Base-by-base conservation (phyloP, 2,329 filamentous ascomycete genomes). In the Gremmenia infestans region DNA sequence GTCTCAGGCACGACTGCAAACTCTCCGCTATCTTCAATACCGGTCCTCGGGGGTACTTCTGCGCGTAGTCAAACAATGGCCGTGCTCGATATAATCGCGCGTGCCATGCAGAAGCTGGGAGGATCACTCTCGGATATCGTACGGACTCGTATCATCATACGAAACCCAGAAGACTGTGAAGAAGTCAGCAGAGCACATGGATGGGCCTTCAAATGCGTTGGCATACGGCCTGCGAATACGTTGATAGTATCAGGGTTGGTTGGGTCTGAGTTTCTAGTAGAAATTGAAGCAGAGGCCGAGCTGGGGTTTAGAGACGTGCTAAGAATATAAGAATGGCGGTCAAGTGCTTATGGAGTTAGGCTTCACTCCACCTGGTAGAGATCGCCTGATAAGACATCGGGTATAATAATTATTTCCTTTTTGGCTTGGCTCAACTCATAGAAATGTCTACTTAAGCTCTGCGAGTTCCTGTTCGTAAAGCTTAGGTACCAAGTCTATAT, bases 1-100 rank as follows among this genome's bases (percentile, higher is more conserved):
- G 54, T 71, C 17, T 70, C 68, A 1, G 68, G 68, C n/a, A 71
- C 69, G 11, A 71, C 69, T 6, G 67, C 69, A n/a, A 69, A 67
- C 43, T 59, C 60, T 19, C 63, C 66, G 5, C 43, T 62, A 15
- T 4, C 52, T 2, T 32, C 22, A 3, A 25, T 63, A 8, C 48
- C 56, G 9, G 61, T 63, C 4, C 50, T 69, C 3, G 68, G 68
- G 8, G 45, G 23, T 12, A 5, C 8, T 11, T 47, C 45, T 14
- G 23, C 45, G 6, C 9, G 45, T 8, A 63, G 67, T 22, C 69
- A 71, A 58, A 63, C 66, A 8, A 65, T 69, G 2, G 61, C 61
- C 32, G 57, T 63, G 9, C 55, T 71, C 0, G 69, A 71, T 45
- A 69, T 69, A 7, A 66, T 70, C 22, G 56, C 48, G 17, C 53